Base-by-base conservation (phyloP, 306 rosid genomes). In the Prunus armeniaca region DNA sequence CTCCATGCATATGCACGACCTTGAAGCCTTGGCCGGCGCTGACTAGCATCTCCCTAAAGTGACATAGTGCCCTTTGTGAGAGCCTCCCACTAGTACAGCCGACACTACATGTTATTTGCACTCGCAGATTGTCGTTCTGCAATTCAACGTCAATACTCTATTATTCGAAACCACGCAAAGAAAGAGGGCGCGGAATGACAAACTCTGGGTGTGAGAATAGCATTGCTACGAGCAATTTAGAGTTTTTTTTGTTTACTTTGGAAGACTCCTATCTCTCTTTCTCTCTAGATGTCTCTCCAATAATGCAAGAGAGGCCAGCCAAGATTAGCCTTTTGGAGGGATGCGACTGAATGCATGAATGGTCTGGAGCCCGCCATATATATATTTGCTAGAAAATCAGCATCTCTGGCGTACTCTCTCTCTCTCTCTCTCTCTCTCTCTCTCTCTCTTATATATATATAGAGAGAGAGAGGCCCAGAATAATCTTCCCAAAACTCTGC, bases 321-420 rank as follows among this genome's bases (percentile, higher is more conserved):
- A 90, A 84, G 78, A 74, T 82, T 30, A 71, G 89, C 80, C 81
- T 84, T 85, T 85, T 88, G 91, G 86, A 85, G 30, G 80, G 88
- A 88, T 15, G 69, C 77, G 32, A 61, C 78, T 81, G 83, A 77
- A 81, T 75, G 67, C 82, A 83, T 82, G 86, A 80, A 77, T 46
- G 78, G 43, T 24, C 50, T 11, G 62, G 74, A 60, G 65, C 65
- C 65, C 65, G 38, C 38, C 73, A 73, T 47, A 81, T 80, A 74
- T 19, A 75, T 19, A 58, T 20, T 32, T 77, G 89, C 84, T 82
- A 87, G 80, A 81, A 82, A 85, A 83, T 79, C 86, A 85, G 82
- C 87, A 86, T 82, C 84, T 58, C 79, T 82, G 79, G 67, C 83
- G 41, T 46, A 2, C 79, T 32, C 34, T 32, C 34, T 32, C 34